These are phyloP conservation scores for Raffaelea albimanens DNA, from an alignment of 2,329 filamentous ascomycete species.

Conservation along the genomic window DNA sequence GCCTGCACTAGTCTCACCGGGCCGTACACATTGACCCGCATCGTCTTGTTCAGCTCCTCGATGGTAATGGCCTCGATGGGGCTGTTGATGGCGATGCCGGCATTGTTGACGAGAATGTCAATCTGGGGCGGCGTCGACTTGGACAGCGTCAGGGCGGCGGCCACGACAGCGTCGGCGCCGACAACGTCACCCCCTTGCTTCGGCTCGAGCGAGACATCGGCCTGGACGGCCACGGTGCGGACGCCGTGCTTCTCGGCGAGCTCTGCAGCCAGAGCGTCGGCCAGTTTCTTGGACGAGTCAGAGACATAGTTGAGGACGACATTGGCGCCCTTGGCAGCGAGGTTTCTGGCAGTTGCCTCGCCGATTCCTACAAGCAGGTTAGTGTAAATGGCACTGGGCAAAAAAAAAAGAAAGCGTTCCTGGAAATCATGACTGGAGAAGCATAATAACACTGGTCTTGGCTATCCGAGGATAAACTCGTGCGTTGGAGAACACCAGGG, in stretches of 20 bases:
- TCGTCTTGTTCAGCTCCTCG: slow-evolving; percentile 61
- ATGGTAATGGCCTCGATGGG: slow-evolving; percentile 50
- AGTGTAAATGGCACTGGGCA: not conserved
- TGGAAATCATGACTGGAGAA: no score
- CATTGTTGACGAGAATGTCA: slow-evolving; percentile 84
- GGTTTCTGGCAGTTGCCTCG: slow-evolving; percentile 50
- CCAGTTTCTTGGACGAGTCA: slow-evolving; percentile 25
- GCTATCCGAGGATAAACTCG: no score
- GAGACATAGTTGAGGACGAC: slow-evolving; percentile 63
- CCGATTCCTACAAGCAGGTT: slow-evolving; percentile 56
- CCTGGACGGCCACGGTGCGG: slow-evolving; percentile 54
- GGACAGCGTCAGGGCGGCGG: slow-evolving; percentile 26
- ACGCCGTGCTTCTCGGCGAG: slow-evolving; percentile 50
- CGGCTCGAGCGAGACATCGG: slow-evolving; percentile 56
- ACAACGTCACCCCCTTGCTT: slow-evolving; percentile 36
- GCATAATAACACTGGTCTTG: no score
- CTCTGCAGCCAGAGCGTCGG: slow-evolving; percentile 53
- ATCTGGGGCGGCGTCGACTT: slow-evolving; percentile 45
- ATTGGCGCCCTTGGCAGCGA: slow-evolving; percentile 61
- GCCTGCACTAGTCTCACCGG: slow-evolving; percentile 72
- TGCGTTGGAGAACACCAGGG: no score
- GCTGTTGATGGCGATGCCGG: slow-evolving; percentile 61
- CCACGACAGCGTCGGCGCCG: slow-evolving; percentile 2
- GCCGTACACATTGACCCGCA: slow-evolving; percentile 73
- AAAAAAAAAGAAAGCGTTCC: not conserved